These are phyloP conservation scores for Lachancea lanzarotensis DNA, from an alignment of 805 yeast genomes.

Conservation along the genomic window DNA sequence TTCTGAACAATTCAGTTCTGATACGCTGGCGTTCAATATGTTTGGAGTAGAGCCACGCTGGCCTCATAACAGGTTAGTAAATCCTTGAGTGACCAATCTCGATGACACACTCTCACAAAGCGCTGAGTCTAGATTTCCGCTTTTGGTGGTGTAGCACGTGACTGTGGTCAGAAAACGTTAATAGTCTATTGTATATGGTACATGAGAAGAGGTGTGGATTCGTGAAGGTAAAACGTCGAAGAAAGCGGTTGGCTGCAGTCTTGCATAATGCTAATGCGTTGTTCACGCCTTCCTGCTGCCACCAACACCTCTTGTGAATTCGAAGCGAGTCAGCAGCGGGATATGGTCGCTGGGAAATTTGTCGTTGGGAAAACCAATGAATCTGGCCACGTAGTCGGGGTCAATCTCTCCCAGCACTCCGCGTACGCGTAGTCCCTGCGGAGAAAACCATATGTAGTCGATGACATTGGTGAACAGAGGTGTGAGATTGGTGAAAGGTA, in stretches of 20 bases:
- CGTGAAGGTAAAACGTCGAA: constrained; percentile 2
- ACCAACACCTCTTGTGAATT: constrained; percentile 45
- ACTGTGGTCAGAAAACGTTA: neutral
- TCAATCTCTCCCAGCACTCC: constrained; percentile 86
- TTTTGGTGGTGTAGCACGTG: too few species aligned
- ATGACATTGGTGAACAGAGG: constrained; percentile 90
- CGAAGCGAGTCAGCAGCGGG: constrained; percentile 76
- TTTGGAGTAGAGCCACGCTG: too few species aligned
- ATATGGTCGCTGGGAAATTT: constrained; percentile 93
- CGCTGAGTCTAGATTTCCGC: too few species aligned
- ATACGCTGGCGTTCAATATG: too few species aligned
- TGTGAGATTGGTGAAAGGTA: constrained; percentile 90
- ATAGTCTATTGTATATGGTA: neutral
- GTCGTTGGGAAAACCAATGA: constrained; percentile 89
- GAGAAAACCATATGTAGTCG: constrained; percentile 94
- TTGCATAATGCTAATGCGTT: too few species aligned
- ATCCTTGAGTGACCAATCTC: too few species aligned
- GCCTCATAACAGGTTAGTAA: too few species aligned
- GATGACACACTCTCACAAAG: too few species aligned
- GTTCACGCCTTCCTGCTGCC: constrained; percentile 27
- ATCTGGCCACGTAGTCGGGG: constrained; percentile 62
- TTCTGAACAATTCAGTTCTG: too few species aligned
- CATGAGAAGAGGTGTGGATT: neutral
- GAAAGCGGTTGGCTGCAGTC: neutral
- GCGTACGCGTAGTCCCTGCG: constrained; percentile 69